Evolutionary conservation across 345 rosid species (phyloP), one percentile per base, ranked within the genome.

Genomic region (Mercurialis annua): DNA sequence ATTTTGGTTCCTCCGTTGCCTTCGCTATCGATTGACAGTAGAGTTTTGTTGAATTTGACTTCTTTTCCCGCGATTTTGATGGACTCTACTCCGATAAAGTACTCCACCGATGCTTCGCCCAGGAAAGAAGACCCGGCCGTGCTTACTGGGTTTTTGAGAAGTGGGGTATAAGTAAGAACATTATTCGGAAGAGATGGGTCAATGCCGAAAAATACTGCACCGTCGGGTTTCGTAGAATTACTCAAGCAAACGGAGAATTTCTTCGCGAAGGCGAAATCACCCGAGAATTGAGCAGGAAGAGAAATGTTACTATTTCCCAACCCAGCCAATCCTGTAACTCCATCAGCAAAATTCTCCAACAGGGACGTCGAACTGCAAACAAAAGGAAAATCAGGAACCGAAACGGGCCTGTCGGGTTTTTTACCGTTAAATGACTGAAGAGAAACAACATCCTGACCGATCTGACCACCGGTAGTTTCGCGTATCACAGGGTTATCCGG

Each of bases 361-460:
- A 48, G 6, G 21, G 6, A 42, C 0, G 74, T 43, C 1, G 51
- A 29, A 14, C 29, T 79, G 46, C 75, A 78, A 12, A 69, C n/a
- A 54, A 74, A 74, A 0, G 85, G 18, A 23, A 92, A 76, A 10
- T 33, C 38, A 0, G 82, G 59, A 17, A 75, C 83, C 4, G 69
- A 50, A 23, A 72, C 92, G 0, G 64, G 72, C 63, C 68, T 65
- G 3, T 90, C 93, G 0, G 93, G 87, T 21, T 87, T 90, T 0
- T 71, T 81, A 30, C 96, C 96, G 40, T 88, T 70, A 6, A 85
- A 88, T 1, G 96, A 90, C 21, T 83, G 79, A 15, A 92, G 73
- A 0, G 88, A 78, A 3, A 83, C 82, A 3, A 82, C 81, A 64
- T 90, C 97, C 12, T 76, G 30, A 5, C 81, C 88, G 1, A 85